phyloP scores from a whole-genome alignment of 1,284 basidiomycete species.

The Malassezia psittaci region DNA sequence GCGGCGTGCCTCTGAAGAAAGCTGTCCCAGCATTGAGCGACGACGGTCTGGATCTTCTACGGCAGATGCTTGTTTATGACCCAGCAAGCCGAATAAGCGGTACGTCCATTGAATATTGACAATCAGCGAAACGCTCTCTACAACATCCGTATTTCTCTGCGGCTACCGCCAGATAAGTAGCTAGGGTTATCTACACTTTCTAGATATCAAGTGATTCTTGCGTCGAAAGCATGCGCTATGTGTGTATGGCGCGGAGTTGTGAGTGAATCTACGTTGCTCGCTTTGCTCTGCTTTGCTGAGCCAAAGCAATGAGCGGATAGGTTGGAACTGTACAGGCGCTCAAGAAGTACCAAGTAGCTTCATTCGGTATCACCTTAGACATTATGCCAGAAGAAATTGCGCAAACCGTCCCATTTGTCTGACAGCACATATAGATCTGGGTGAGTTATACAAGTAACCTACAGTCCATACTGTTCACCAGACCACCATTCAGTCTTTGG shows the following conservation, averaged over 20 bases:
- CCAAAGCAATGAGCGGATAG: not conserved
- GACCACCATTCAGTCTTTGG: constrained; percentile 81
- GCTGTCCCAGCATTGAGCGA: constrained; percentile 26
- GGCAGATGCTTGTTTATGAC: constrained; percentile 80
- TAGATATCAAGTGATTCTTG: not conserved
- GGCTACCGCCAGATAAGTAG: constrained; percentile 1
- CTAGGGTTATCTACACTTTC: not conserved
- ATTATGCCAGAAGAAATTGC: constrained; percentile 47
- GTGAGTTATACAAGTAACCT: constrained; percentile 15
- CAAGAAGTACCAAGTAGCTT: not conserved
- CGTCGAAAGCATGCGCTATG: too few relatives aligned
- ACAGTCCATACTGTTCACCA: constrained; percentile 56
- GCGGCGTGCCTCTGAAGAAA: constrained; percentile 57
- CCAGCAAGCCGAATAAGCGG: constrained; percentile 70
- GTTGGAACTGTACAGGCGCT: not conserved
- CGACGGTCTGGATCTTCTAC: constrained; percentile 36
- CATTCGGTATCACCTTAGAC: constrained; percentile 18
- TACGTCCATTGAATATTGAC: constrained; percentile 7
- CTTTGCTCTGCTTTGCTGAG: too few relatives aligned
- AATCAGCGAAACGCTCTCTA: constrained; percentile 53
- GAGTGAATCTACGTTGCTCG: too few relatives aligned
- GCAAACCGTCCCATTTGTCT: constrained; percentile 44
- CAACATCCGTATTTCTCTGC: constrained; percentile 26
- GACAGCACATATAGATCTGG: constrained; percentile 45
- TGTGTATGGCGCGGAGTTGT: too few relatives aligned